These are phyloP conservation scores for Leccinum barrowsii DNA, from an alignment of 768 basidiomycete genomes.

Conservation along the genomic window DNA sequence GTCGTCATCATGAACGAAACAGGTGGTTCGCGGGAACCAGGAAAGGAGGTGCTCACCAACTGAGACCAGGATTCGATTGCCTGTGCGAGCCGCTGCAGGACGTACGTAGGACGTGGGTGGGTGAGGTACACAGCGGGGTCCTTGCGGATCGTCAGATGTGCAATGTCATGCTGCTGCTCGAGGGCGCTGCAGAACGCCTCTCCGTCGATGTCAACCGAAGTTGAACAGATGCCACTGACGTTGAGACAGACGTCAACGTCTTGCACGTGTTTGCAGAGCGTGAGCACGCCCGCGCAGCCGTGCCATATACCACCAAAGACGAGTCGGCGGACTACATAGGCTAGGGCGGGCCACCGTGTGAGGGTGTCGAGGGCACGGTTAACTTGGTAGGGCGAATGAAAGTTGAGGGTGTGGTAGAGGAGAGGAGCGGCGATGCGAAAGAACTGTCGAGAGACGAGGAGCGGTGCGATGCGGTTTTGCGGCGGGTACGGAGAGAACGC, in stretches of 20 bases:
- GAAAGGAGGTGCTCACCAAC: constrained; percentile 40
- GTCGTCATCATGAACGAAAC: constrained; percentile 3
- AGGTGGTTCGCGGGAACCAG: neutral
- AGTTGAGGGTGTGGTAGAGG: constrained; percentile 50
- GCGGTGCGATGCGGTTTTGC: constrained; percentile 35
- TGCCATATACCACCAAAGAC: constrained; percentile 40
- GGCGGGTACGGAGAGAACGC: constrained; percentile 11
- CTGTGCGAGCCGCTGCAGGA: constrained; percentile 45
- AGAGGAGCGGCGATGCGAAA: constrained; percentile 55
- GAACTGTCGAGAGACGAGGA: constrained; percentile 51
- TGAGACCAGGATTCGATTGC: constrained; percentile 41
- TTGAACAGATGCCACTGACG: neutral
- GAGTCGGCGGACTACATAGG: constrained; percentile 39
- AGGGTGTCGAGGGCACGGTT: constrained; percentile 38
- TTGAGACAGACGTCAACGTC: constrained; percentile 41
- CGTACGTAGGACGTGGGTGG: constrained; percentile 40
- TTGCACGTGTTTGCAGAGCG: constrained; percentile 26
- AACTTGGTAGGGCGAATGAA: constrained; percentile 41
- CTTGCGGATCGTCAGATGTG: constrained; percentile 53
- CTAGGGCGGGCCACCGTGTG: constrained; percentile 34
- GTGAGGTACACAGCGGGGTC: constrained; percentile 51
- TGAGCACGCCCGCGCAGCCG: constrained; percentile 39
- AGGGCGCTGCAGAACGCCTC: constrained; percentile 42
- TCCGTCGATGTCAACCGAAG: constrained; percentile 16
- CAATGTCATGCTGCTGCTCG: constrained; percentile 33